phyloP scores from a whole-genome alignment of 768 basidiomycete species.

The Russula ochroleuca region DNA sequence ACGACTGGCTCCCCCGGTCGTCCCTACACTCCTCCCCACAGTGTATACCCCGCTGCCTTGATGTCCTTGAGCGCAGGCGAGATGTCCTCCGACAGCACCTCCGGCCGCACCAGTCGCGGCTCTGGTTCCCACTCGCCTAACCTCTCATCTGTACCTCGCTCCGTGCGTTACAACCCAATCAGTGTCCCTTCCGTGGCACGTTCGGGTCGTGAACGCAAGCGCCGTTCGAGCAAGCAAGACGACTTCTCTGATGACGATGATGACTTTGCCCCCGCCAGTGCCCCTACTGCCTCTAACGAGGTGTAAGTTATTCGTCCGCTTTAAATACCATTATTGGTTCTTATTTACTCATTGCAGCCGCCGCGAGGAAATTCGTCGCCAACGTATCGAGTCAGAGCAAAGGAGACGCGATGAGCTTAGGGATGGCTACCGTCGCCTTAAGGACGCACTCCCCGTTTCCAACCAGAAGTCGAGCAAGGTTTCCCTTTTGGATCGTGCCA shows the following conservation, averaged over 20 bases:
- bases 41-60: constrained; percentile 69
- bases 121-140: constrained; percentile 56
- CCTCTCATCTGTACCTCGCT: constrained; percentile 61
- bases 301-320: constrained; percentile 38
- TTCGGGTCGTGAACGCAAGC: constrained; percentile 43
- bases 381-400: constrained; percentile 93
- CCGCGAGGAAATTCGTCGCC: constrained; percentile 85
- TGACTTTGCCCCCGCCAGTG: constrained; percentile 58
- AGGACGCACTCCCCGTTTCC: constrained; percentile 82
- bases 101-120: constrained; percentile 62
- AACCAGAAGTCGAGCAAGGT: constrained; percentile 95
- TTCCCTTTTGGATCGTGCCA: constrained; percentile 81
- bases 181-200: constrained; percentile 43
- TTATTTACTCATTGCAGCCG: constrained; percentile 41
- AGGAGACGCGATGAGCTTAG: constrained; percentile 88
- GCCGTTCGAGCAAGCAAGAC: constrained; percentile 44
- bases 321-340: background rate
- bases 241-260: constrained; percentile 73
- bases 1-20: constrained; percentile 51
- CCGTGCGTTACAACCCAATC: constrained; percentile 78
- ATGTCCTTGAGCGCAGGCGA: constrained; percentile 69
- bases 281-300: constrained; percentile 48
- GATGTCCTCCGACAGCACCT: constrained; percentile 67
- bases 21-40: constrained; percentile 63
- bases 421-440: constrained; percentile 86